Evolutionary conservation across 148 eudicot species (phyloP).

Genomic region (Rhododendron williamsianum): DNA sequence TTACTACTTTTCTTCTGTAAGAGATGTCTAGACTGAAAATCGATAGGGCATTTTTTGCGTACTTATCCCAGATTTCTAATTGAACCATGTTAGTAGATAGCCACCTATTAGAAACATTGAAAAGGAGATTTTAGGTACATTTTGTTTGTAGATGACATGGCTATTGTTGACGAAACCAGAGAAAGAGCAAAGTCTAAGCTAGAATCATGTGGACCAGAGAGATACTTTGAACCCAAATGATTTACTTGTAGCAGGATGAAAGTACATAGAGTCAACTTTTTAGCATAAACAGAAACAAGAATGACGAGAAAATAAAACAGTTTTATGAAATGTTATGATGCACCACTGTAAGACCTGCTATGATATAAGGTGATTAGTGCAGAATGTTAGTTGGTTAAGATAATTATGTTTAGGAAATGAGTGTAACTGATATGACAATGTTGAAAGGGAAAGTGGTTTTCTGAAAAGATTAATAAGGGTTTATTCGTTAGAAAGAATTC

Average conservation of each 20-base stretch:
- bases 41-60: neutral
- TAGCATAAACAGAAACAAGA: neutral
- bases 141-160: neutral
- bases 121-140: neutral
- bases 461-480: neutral
- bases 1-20: neutral
- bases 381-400: neutral
- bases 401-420: neutral
- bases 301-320: neutral
- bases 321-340: neutral
- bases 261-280: neutral
- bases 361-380: neutral
- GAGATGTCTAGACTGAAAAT: neutral
- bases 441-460: neutral
- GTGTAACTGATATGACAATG: neutral
- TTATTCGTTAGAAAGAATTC: neutral
- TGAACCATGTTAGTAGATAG: neutral
- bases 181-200: neutral
- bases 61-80: neutral
- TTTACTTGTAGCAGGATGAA: neutral
- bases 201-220: neutral
- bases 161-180: neutral
- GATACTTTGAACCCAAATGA: neutral
- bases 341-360: neutral
- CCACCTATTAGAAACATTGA: neutral